These are phyloP conservation scores for Vitis hybrid DNA, from an alignment of 177 flowering plant genomes.

Conservation along the genomic window DNA sequence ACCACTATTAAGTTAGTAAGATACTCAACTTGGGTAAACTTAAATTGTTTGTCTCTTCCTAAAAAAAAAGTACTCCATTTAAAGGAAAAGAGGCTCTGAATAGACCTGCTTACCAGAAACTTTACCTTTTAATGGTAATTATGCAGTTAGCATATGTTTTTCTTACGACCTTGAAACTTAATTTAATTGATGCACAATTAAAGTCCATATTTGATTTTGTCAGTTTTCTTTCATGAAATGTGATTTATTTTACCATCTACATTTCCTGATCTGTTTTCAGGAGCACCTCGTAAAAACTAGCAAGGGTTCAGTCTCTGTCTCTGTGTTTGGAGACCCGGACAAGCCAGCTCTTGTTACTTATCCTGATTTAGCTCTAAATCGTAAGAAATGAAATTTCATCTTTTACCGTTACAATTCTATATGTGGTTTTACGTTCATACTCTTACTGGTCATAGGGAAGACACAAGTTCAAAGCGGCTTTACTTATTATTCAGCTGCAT, in stretches of 20 bases:
- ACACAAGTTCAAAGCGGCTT: no score
- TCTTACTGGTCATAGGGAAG: no score
- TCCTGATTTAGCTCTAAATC: slow-evolving; percentile 45
- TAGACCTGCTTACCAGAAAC: not conserved
- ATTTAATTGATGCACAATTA: not conserved
- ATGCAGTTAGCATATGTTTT: not conserved
- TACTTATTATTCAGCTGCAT: no score
- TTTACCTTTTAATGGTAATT: not conserved
- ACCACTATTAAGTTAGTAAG: slow-evolving; percentile 5
- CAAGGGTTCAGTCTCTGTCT: slow-evolving; percentile 34
- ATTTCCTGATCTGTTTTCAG: slow-evolving; percentile 20
- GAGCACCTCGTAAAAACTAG: slow-evolving; percentile 37
- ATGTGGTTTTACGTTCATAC: no score
- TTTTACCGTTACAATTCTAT: no score
- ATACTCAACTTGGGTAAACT: slow-evolving; percentile 9
- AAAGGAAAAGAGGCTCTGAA: no score
- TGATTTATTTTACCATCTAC: not conserved
- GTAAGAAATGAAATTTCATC: slow-evolving; percentile 22
- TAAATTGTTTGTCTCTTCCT: not conserved
- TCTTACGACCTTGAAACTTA: not conserved
- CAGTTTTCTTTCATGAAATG: not conserved
- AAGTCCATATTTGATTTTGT: not conserved
- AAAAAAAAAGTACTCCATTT: no score
- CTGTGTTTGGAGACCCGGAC: slow-evolving; percentile 47
- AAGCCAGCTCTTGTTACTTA: slow-evolving; percentile 52